A percentile compares a stretch with the other conserved stretches of the same genome.
These are phyloP conservation scores for Madurella mycetomatis DNA, from an alignment of 2,329 filamentous ascomycete genomes.

Conservation along the genomic window DNA sequence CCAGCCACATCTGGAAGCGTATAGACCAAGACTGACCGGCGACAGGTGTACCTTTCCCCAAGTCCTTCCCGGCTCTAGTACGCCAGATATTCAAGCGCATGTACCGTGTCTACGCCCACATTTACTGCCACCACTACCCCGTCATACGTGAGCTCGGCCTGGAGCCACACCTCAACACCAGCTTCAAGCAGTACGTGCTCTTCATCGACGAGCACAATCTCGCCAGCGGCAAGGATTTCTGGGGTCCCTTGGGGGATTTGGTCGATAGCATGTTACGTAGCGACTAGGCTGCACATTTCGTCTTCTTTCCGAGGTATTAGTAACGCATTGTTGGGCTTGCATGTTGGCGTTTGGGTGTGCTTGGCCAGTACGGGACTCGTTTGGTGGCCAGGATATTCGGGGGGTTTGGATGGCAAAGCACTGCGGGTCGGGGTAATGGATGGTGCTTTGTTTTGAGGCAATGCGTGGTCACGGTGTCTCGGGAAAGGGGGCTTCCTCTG, in stretches of 20 bases:
- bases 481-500: slow-evolving; percentile 10
- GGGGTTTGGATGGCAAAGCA: slow-evolving; percentile 17
- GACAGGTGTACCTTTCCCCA: slow-evolving; percentile 84
- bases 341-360: slow-evolving; percentile 25
- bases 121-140: slow-evolving; percentile 99
- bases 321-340: slow-evolving; percentile 14
- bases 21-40: slow-evolving; percentile 8
- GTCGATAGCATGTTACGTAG: slow-evolving; percentile 97
- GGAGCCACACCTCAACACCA: slow-evolving; percentile 96
- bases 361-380: slow-evolving; percentile 8
- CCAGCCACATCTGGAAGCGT: background rate
- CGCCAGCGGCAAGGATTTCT: slow-evolving; percentile 93
- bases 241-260: slow-evolving; percentile 89
- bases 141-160: slow-evolving; percentile 92
- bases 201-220: slow-evolving; percentile 96
- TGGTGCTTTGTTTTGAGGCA: slow-evolving; percentile 9
- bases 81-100: slow-evolving; percentile 98
- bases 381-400: slow-evolving; percentile 9
- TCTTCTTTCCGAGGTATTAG: slow-evolving; percentile 10
- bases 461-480: slow-evolving; percentile 5
- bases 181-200: slow-evolving; percentile 98
- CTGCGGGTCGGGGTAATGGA: slow-evolving; percentile 15
- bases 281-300: slow-evolving; percentile 51
- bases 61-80: slow-evolving; percentile 81
- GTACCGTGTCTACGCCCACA: slow-evolving; percentile 97